These are phyloP conservation scores for Paecilomyces niveus DNA, from an alignment of 2,329 filamentous ascomycete species.

Conservation along the genomic window DNA sequence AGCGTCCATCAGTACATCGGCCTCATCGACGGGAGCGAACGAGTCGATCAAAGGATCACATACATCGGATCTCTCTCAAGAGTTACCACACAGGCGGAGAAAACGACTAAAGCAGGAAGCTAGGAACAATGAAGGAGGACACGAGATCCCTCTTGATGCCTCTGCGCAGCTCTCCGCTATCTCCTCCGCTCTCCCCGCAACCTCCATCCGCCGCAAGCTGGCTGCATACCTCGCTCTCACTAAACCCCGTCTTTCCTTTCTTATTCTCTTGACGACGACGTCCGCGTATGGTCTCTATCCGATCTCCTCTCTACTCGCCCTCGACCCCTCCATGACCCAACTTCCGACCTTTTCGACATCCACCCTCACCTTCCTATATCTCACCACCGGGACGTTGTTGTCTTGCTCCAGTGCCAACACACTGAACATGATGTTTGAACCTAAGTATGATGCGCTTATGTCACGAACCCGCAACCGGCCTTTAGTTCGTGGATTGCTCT, in stretches of 20 bases:
- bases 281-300: conserved; percentile 90
- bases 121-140: conserved; percentile 17
- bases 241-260: conserved; percentile 88
- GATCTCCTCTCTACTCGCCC: conserved; percentile 75
- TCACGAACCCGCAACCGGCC: conserved; percentile 85
- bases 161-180: conserved; percentile 53
- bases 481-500: conserved; percentile 73
- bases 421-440: conserved; percentile 96
- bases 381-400: conserved; percentile 81
- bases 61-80: conserved; percentile 15
- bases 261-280: conserved; percentile 86
- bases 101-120: conserved; percentile 34
- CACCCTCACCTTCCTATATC: conserved; percentile 83
- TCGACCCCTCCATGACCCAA: conserved; percentile 61
- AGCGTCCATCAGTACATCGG: conserved; percentile 4
- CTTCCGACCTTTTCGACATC: conserved; percentile 60
- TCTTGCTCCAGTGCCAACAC: conserved; percentile 89
- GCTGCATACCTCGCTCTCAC: conserved; percentile 82
- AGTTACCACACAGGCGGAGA: conserved; percentile 36
- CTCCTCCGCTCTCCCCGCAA: conserved; percentile 49
- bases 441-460: conserved; percentile 85
- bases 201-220: conserved; percentile 58
- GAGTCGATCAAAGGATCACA: conserved; percentile 10
- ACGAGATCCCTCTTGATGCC: conserved; percentile 49
- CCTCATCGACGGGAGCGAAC: conserved; percentile 9